Base-by-base conservation (phyloP, 768 basidiomycete species). In the Lactarius psammicola region DNA sequence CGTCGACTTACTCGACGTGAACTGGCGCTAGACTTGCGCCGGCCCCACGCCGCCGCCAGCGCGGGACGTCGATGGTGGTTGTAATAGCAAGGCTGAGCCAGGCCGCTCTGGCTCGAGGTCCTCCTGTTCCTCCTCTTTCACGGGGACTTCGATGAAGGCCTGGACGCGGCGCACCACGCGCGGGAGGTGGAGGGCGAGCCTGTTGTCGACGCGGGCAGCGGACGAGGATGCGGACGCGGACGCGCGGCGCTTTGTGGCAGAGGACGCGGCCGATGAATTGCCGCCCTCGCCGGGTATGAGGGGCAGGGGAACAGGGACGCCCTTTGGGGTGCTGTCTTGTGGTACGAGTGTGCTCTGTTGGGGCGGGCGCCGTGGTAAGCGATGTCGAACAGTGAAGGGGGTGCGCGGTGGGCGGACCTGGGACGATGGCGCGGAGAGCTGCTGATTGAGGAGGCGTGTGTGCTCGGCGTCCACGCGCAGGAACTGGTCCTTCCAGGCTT, bases 401-500 rank as follows among this genome's bases (percentile, higher is more conserved):
- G 33, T 53, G 36, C n/a, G 15, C 20, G 20, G 36, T 6, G 23
- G 40, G 64, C 64, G 28, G 58, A 68, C 60, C 60, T 59, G 56
- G 6, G 65, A 58, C 1, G 59, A 67, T 17, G 62, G 17, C 9
- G 61, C 36, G 15, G 10, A 87, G 73, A 87, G 73, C 49, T 84
- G 73, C 46, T 84, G 80, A 5, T 81, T 80, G 9, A 84, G 78
- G 15, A 90, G 80, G 6, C 80, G 79, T 34, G 80, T 82, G 62
- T 88, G 82, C 63, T 90, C 88, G 62, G 86, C 80, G 67, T 92
- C 89, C 54, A 89, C 87, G 18, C 88, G 84, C 42, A 87, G 77
- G 73, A 89, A 91, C 70, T 90, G 88, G 26, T 89, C 89, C 74
- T 91, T 90, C 90, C 90, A 92, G 70, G 87, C 87, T 60, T 80